Evolutionary conservation across 2,329 filamentous ascomycete species (phyloP).

Genomic region (Ophiostoma triangulosporum): DNA sequence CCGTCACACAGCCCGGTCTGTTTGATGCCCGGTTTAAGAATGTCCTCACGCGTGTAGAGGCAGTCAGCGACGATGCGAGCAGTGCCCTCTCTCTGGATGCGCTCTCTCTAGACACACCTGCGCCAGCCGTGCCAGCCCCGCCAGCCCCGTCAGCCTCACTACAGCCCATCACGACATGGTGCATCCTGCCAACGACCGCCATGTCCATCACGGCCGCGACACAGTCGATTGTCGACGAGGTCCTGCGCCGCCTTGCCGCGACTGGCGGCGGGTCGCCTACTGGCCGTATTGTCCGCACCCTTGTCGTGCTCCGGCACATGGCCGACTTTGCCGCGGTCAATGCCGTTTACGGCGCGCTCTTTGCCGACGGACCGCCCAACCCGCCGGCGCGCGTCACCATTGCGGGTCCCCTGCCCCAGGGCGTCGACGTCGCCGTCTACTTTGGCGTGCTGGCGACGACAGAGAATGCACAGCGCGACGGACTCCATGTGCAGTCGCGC

Average conservation of each 20-base stretch:
- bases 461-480: constrained; percentile 38
- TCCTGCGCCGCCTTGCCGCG: constrained; percentile 26
- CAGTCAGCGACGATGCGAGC: background rate
- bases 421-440: constrained; percentile 45
- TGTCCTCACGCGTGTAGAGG: constrained; percentile 19
- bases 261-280: constrained; percentile 17
- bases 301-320: constrained; percentile 68
- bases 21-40: constrained; percentile 49
- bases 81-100: background rate
- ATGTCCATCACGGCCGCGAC: constrained; percentile 28
- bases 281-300: constrained; percentile 37
- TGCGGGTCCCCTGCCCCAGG: constrained; percentile 47
- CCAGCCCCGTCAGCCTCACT: background rate
- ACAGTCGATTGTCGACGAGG: constrained; percentile 30
- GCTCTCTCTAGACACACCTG: background rate
- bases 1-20: constrained; percentile 45
- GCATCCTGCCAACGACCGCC: constrained; percentile 17
- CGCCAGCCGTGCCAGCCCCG: background rate
- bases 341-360: constrained; percentile 59
- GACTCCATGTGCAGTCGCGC: constrained; percentile 78
- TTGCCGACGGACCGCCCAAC: constrained; percentile 56
- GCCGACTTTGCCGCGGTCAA: constrained; percentile 66
- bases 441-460: constrained; percentile 10
- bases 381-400: constrained; percentile 79
- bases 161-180: constrained; percentile 16